Evolutionary conservation across 179 eudicot genomes (phyloP), one percentile per base, ranked within the genome.

Genomic region (Carnegiea gigantea): DNA sequence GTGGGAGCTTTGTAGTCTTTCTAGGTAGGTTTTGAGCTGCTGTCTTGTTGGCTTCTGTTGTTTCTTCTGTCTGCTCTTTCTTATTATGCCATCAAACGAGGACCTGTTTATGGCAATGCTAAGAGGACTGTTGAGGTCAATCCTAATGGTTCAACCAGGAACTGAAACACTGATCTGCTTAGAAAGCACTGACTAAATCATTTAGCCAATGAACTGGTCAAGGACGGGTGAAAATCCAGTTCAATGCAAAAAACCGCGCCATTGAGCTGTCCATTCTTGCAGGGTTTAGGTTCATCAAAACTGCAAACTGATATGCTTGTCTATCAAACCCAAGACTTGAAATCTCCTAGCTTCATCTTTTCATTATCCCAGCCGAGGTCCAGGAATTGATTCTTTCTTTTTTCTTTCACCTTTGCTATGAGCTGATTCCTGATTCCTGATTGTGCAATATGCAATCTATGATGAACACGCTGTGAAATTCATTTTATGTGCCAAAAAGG

Each of bases 1-100:
- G 82, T 95, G 98, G 99, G 98, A 97, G 86, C 93, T 97, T 70
- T 97, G 99, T 86, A 85, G 89, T 68, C 95, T 97, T 76, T 92
- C 99, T 76, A 90, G 98, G 98, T 97, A 83, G 75, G 79, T 46
- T 73, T 81, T 48, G 44, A 77, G 80, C 59, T 75, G 59, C 38
- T 78, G 1, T 78, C 57, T 70, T 80, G 67, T 73, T 43, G 59
- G 73, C 51, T 78, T 62, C 64, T 28, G 9, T 43, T 62, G 21
- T 46, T 60, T 28, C 26, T 20, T 12, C 67, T n/a, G 1, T 33
- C 2, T 46, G 77, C 49, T 43, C 20, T 60, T 82, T 30, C 67
- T 24, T 78, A 18, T 18, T 43, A 17, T 26, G 23, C 21, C 62
- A 18, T 68, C 38, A 67, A 67, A 33, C 53, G 11, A 21, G 38